Base-by-base conservation (phyloP, 805 yeast genomes). In the Ogataea naganishii region DNA sequence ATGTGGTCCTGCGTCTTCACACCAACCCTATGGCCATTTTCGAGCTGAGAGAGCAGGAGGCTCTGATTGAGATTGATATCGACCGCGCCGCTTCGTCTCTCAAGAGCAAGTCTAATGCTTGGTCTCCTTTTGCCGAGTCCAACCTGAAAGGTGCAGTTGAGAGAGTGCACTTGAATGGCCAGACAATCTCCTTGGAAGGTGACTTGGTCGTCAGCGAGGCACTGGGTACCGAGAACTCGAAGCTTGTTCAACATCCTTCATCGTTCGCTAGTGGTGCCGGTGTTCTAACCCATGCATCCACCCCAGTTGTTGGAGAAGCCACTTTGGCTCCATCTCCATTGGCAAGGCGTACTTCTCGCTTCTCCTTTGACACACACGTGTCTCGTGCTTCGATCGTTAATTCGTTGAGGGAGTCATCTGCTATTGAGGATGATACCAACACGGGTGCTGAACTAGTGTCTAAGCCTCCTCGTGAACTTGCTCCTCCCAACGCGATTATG, bases 181-280 rank as follows among this genome's bases (percentile, higher is more conserved):
- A 79, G 53, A 81, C 95, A 32, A 82, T 80, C 31, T 81, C 85
- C 41, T 68, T 86, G 42, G 96, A 89, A 53, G 95, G 95, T 42
- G 72, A 71, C 33, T 56, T 85, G 30, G 66, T 80, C 42, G 69
- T 72, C 28, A 45, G 56, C 9, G 68, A 66, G 38, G 80, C 82
- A 17, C 52, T 66, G 23, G 95, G 95, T 40, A 65, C 65, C 43
- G 75, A 73, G 33, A 59, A 63, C 35, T 60, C 66, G 24, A 56
- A 68, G 31, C 54, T 62, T 41, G 65, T 60, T 49, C 56, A 69
- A 53, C 61, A 63, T 46, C 51, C 62, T 25, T 58, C 61, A 11
- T 43, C 59, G 5, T 39, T 57, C 18, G 33, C 49, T 12, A 43
- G 44, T 19, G 39, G 59, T 8, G 47, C 56, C 12, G 34, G 36